These are phyloP conservation scores for Apiospora arundinis DNA, from an alignment of 2,329 filamentous ascomycete species.

Conservation along the genomic window DNA sequence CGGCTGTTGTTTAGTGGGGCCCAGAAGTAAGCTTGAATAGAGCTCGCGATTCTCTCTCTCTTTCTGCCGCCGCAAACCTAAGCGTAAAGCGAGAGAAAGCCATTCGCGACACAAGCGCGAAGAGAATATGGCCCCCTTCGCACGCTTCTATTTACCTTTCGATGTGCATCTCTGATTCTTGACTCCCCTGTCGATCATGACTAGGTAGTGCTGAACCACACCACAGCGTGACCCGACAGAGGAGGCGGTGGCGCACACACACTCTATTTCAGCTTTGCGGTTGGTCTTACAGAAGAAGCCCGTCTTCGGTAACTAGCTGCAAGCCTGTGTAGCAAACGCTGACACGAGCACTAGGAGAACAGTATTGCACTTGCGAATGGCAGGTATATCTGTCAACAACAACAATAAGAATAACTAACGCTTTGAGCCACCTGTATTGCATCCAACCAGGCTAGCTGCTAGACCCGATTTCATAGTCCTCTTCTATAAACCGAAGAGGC, in stretches of 20 bases:
- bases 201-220: no score
- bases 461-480: background rate
- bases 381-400: background rate
- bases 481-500: background rate
- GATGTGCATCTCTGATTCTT: background rate
- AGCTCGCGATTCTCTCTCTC: no score
- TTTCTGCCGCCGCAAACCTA: no score
- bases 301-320: background rate
- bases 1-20: no score
- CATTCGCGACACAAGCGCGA: no score
- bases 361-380: background rate
- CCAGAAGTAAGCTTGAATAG: no score
- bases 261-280: background rate
- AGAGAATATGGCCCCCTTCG: no score
- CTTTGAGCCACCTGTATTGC: background rate
- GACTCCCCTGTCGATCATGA: background rate
- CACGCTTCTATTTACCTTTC: background rate
- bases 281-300: background rate
- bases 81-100: no score
- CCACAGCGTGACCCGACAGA: no score
- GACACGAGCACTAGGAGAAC: background rate
- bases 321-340: background rate
- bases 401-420: background rate
- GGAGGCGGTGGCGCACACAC: background rate
- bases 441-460: background rate